Conservation (phyloP, 2,329 filamentous ascomycete genomes). For the Acarospora socialis region DNA sequence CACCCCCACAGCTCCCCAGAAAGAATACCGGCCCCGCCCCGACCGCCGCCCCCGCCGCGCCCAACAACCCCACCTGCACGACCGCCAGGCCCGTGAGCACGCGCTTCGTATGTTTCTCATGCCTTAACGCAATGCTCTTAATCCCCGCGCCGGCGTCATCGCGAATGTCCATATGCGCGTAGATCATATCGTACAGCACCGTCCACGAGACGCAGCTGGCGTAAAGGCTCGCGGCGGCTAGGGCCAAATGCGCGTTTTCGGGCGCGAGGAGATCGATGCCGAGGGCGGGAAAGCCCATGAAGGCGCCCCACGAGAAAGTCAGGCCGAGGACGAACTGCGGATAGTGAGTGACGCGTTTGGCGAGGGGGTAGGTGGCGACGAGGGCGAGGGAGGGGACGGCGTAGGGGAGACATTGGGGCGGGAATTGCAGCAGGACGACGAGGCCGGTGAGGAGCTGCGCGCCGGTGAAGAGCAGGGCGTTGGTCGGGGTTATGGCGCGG, state of each 20-base stretch:
- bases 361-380: constrained; percentile 64
- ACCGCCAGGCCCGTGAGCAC: constrained; percentile 57
- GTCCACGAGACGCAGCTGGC: constrained; percentile 74
- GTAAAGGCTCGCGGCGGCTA: constrained; percentile 57
- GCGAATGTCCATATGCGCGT: constrained; percentile 81
- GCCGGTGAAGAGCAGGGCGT: constrained; percentile 62
- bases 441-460: constrained; percentile 60
- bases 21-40: constrained; percentile 59
- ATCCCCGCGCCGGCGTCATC: constrained; percentile 78
- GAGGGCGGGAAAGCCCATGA: constrained; percentile 76
- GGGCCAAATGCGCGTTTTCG: constrained; percentile 38
- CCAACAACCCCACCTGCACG: constrained; percentile 54
- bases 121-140: constrained; percentile 76
- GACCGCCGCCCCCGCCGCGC: constrained; percentile 51
- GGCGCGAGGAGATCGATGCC: constrained; percentile 60
- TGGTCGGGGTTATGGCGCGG: constrained; percentile 55
- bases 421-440: constrained; percentile 62
- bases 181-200: constrained; percentile 82
- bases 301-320: constrained; percentile 78
- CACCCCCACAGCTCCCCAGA: constrained; percentile 51
- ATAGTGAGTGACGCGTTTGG: constrained; percentile 77
- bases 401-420: constrained; percentile 58
- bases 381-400: constrained; percentile 60
- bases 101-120: constrained; percentile 62
- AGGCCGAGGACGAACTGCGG: constrained; percentile 71